Percentiles rank a stretch among this genome's conserved stretches.
phyloP scores from a whole-genome alignment of 176 grass and related monocot genomes.

The Triticum dicoccoides region DNA sequence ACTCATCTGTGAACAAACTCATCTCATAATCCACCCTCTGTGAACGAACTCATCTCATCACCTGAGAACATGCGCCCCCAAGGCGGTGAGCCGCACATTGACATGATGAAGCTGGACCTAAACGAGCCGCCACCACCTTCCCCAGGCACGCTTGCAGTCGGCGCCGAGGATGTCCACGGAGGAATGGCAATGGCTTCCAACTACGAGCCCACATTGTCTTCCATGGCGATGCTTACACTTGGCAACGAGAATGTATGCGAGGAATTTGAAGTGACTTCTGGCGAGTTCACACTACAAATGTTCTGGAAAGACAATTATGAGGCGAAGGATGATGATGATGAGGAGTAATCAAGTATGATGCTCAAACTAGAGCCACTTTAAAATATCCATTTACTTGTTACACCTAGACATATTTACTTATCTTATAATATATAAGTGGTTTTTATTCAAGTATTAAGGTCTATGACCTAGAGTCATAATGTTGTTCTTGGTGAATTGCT shows the following conservation, averaged over 20 bases:
- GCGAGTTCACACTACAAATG: background rate
- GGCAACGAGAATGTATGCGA: background rate
- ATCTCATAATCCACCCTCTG: background rate
- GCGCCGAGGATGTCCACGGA: background rate
- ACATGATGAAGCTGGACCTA: background rate
- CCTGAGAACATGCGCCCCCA: background rate
- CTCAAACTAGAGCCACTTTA: background rate
- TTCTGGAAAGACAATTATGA: background rate
- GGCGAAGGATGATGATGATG: background rate
- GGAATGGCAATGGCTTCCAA: background rate
- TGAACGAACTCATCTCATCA: background rate
- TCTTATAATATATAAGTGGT: background rate
- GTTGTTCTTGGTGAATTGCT: conserved; percentile 14
- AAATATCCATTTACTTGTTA: background rate
- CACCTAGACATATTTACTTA: background rate
- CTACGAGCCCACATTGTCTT: background rate
- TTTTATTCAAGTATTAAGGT: background rate
- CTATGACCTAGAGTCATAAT: background rate
- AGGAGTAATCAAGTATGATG: background rate
- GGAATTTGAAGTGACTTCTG: background rate
- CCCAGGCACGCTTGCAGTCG: background rate
- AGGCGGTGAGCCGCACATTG: background rate
- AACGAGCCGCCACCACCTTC: background rate
- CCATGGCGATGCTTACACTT: background rate
- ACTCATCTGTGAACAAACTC: background rate